These are phyloP conservation scores for Tricholomella constricta DNA, from an alignment of 768 basidiomycete species.

Conservation along the genomic window DNA sequence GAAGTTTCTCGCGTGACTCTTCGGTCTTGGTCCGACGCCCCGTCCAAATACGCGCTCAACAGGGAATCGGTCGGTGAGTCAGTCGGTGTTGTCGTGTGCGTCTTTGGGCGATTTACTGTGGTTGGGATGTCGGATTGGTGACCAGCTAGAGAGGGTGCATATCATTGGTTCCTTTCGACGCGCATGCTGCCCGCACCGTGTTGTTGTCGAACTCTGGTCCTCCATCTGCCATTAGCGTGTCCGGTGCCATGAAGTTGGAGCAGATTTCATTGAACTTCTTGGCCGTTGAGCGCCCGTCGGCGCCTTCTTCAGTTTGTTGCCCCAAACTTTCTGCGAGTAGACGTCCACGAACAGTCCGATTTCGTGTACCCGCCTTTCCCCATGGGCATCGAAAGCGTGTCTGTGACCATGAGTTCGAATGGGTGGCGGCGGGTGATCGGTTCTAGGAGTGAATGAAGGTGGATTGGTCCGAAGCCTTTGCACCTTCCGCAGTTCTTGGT, in stretches of 20 bases:
- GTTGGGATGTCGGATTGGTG: too few species aligned
- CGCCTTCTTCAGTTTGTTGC: conserved; percentile 4
- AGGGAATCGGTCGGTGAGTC: too few species aligned
- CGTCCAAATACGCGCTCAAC: too few species aligned
- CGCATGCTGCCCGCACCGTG: background rate
- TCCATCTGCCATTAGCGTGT: conserved; percentile 1
- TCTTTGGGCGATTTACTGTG: too few species aligned
- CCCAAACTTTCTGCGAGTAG: conserved; percentile 6
- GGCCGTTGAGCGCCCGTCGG: background rate
- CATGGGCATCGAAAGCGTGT: conserved; percentile 35
- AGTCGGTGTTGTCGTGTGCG: too few species aligned
- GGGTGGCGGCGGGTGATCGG: conserved; percentile 37
- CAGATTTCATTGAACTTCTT: background rate
- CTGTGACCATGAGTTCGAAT: too few species aligned
- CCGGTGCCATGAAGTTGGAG: background rate
- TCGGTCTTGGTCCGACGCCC: too few species aligned
- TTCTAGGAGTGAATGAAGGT: conserved; percentile 35
- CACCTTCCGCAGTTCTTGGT: conserved; percentile 21
- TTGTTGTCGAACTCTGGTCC: conserved; percentile 5
- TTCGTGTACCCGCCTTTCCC: conserved; percentile 34
- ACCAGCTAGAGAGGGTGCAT: too few species aligned
- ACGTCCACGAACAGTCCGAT: conserved; percentile 22
- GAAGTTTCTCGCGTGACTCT: too few species aligned
- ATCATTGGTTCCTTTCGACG: background rate
- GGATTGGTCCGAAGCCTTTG: conserved; percentile 32